Base-by-base conservation (phyloP, 2,329 filamentous ascomycete species). In the Verticillium albo-atrum region DNA sequence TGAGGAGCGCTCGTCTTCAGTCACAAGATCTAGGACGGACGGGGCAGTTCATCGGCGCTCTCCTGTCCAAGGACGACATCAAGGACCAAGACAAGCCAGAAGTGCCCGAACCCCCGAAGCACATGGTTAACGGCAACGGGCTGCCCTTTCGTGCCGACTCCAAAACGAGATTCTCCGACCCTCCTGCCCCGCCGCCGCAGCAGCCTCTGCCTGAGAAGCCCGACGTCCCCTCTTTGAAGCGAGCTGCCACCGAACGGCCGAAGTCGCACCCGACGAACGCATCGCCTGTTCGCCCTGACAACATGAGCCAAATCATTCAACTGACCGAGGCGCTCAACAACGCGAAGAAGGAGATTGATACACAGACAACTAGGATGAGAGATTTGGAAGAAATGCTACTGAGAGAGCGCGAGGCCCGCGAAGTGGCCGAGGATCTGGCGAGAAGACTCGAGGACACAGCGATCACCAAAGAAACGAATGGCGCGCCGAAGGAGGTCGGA, bases 201-300 rank as follows among this genome's bases (percentile, higher is more conserved):
- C 93, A 96, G 67, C 94, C 94, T 15, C 79, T 98, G 6, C 94
- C 94, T 1, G 93, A 97, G 71, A 97, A 97, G 72, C 94, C 94
- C 0, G 92, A 96, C 73, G 85, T 82, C 0, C 85, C 88, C 0
- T 85, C 91, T 1, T 74, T 97, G 30, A 92, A 91, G 70, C 85
- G 92, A 58, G 82, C 82, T 4, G 87, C 90, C 27, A 93, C 90
- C 0, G 92, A 96, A 64, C 86, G 89, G 59, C 83, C 89, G 9
- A 91, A 88, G 70, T 77, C 81, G 1, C 74, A 77, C 32, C 74
- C 78, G 6, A 75, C 77, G 20, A 83, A 75, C 66, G 75, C 77
- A 3, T 89, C 87, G 0, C 86, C 87, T 0, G 78, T 85, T 35
- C 82, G 86, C 12, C 81, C 80, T 58, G 83, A 86, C 62, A 85